Percentiles rank a stretch among this genome's conserved stretches.
Conservation (phyloP, 768 basidiomycete genomes). For the Suillus paluster region DNA sequence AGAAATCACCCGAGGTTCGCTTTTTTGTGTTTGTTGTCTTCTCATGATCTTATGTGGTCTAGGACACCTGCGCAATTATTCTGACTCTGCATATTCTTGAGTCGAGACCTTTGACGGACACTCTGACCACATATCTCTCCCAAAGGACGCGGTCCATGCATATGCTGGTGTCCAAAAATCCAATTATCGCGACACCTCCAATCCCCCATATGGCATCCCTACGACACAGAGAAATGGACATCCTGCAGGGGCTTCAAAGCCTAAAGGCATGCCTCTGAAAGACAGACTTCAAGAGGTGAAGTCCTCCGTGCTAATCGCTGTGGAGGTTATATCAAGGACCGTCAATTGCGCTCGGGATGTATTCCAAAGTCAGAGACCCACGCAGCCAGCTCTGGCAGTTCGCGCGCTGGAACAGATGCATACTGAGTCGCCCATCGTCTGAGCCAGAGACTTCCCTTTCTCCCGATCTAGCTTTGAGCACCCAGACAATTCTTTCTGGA, state of each 20-base stretch:
- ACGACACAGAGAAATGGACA: conserved; percentile 40
- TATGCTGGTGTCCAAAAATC: conserved; percentile 42
- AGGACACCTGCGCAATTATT: conserved; percentile 80
- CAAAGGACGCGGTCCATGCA: conserved; percentile 71
- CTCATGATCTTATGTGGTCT: conserved; percentile 7
- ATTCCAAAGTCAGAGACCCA: conserved; percentile 46
- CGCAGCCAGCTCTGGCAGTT: conserved; percentile 52
- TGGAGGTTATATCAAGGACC: conserved; percentile 64
- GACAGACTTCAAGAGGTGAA: conserved; percentile 54
- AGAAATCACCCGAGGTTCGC: conserved; percentile 57
- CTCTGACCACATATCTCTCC: conserved; percentile 67
- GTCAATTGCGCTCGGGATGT: conserved; percentile 58
- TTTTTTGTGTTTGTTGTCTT: background rate
- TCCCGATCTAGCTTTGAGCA: conserved; percentile 62
- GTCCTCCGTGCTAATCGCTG: conserved; percentile 51
- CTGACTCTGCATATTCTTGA: conserved; percentile 89
- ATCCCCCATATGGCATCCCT: conserved; percentile 37
- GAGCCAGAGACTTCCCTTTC: conserved; percentile 39
- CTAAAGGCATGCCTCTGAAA: conserved; percentile 29
- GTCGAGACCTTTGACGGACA: conserved; percentile 77
- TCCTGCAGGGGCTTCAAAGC: conserved; percentile 23
- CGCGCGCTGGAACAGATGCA: conserved; percentile 67
- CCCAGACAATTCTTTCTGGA: conserved; percentile 64
- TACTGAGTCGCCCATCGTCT: conserved; percentile 43
- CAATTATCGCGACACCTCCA: conserved; percentile 11